Evolutionary conservation across 2,329 filamentous ascomycete genomes (phyloP).

Genomic region (Ilyonectria mors-panacis): DNA sequence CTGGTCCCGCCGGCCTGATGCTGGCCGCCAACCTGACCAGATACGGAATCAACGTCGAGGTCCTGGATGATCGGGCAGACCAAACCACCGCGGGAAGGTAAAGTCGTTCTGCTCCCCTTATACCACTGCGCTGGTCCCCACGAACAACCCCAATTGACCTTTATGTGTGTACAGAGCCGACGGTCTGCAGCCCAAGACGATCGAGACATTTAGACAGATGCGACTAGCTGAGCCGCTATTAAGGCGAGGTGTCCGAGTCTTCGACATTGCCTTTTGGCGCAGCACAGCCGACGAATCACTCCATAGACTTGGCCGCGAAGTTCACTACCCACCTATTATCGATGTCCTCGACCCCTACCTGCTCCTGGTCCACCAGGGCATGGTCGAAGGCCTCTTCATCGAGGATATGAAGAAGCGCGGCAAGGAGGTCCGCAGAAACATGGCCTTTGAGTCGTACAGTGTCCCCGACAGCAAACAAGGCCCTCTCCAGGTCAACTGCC

Average conservation of each 20-base stretch:
- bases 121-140: constrained; percentile 20
- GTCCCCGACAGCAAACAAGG: constrained; percentile 60
- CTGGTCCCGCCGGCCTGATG: constrained; percentile 71
- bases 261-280: constrained; percentile 83
- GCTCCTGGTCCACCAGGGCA: constrained; percentile 78
- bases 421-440: constrained; percentile 74
- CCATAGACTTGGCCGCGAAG: constrained; percentile 73
- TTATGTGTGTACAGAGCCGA: constrained; percentile 67
- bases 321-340: constrained; percentile 77
- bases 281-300: constrained; percentile 66
- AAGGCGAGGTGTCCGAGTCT: constrained; percentile 77
- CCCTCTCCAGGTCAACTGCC: constrained; percentile 66
- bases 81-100: constrained; percentile 76
- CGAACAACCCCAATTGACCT: constrained; percentile 36
- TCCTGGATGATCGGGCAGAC: constrained; percentile 79
- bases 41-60: constrained; percentile 75
- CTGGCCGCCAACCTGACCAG: constrained; percentile 70
- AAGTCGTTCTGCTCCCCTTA: constrained; percentile 24
- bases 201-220: constrained; percentile 83
- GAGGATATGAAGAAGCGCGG: constrained; percentile 77
- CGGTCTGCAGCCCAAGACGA: constrained; percentile 83
- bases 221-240: constrained; percentile 78
- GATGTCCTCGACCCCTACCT: constrained; percentile 72
- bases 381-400: constrained; percentile 80
- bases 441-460: constrained; percentile 72